Evolutionary conservation across 2,329 filamentous ascomycete species (phyloP).

Genomic region (Dryadomyces sulphureus): DNA sequence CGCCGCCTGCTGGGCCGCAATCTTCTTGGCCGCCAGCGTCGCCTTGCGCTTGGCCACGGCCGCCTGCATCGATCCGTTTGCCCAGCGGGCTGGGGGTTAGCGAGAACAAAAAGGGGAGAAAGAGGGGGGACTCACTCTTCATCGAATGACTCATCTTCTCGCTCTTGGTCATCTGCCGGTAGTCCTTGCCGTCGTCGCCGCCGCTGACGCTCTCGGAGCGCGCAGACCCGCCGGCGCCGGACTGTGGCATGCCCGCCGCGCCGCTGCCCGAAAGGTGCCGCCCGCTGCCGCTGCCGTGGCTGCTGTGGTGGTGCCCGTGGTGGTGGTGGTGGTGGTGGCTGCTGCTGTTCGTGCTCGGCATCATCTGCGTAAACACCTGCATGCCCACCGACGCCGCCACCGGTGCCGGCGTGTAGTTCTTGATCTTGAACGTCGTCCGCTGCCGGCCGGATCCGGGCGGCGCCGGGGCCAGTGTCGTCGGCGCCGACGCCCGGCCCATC

Average conservation of each 20-base stretch:
- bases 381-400: constrained; percentile 8
- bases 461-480: constrained; percentile 3
- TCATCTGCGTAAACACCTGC: constrained; percentile 11
- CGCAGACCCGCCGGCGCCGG: not conserved
- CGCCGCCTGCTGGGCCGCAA: constrained; percentile 12
- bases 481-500: not conserved
- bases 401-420: constrained; percentile 15
- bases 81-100: constrained; percentile 35
- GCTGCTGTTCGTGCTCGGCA: constrained; percentile 4
- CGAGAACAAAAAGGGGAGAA: not conserved
- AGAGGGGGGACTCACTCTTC: constrained; percentile 35
- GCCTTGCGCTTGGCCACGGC: constrained; percentile 47
- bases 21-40: constrained; percentile 43
- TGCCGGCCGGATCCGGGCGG: constrained; percentile 9
- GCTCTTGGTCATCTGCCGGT: constrained; percentile 47
- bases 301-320: not conserved
- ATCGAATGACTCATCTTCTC: constrained; percentile 53
- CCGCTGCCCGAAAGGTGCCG: not conserved
- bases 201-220: constrained; percentile 14
- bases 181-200: constrained; percentile 31
- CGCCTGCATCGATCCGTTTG: constrained; percentile 42
- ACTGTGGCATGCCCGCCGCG: not conserved
- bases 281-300: not conserved
- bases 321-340: not conserved
- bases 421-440: constrained; percentile 20